Evolutionary conservation across 345 rosid species (phyloP).

Genomic region (Durio zibethinus): DNA sequence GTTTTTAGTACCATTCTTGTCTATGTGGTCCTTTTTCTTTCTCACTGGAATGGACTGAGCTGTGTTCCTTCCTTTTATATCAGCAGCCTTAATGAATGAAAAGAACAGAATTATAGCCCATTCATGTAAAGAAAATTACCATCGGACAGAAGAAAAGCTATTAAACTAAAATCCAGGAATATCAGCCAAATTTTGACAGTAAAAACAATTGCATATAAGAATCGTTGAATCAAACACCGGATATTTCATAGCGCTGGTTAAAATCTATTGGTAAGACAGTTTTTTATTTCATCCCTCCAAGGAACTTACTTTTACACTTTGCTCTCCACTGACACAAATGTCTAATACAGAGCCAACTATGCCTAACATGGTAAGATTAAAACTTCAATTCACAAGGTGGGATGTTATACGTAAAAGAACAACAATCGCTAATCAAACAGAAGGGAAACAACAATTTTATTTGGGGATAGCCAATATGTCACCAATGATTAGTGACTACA

Average conservation of each 20-base stretch:
- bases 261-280: not conserved
- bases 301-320: not conserved
- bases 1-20: slow-evolving; percentile 33
- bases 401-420: not conserved
- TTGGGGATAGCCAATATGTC: not conserved
- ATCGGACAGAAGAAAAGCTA: not conserved
- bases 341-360: not conserved
- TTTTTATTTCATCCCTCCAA: not conserved
- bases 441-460: not conserved
- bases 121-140: not conserved
- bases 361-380: not conserved
- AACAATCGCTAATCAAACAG: not conserved
- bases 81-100: slow-evolving; percentile 35
- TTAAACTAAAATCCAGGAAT: not conserved
- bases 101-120: slow-evolving; percentile 7
- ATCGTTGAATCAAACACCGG: not conserved
- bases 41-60: slow-evolving; percentile 55
- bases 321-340: not conserved
- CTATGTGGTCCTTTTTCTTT: slow-evolving; percentile 64
- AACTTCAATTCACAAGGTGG: not conserved
- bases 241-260: not conserved
- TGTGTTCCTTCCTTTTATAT: slow-evolving; percentile 57
- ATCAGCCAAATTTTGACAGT: not conserved
- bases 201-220: not conserved
- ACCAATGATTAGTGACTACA: not conserved